phyloP scores from a whole-genome alignment of 768 basidiomycete genomes.

The Agaricus sinodeliciosus region DNA sequence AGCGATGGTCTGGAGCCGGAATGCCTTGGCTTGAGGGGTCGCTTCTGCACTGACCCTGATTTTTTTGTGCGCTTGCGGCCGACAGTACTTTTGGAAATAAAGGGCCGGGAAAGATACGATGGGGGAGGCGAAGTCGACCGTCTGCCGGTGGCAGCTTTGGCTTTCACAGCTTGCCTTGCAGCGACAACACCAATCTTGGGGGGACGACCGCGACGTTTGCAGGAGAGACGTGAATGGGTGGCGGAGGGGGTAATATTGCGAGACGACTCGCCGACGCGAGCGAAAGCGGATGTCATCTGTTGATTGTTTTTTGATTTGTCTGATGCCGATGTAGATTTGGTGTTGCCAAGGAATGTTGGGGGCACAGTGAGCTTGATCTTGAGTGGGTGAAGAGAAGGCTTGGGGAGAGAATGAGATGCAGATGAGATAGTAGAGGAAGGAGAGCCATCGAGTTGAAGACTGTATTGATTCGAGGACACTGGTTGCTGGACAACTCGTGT shows the following conservation, averaged over 20 bases:
- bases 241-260: constrained; percentile 13
- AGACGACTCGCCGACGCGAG: constrained; percentile 27
- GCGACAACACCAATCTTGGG: constrained; percentile 36
- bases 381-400: constrained; percentile 31
- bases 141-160: constrained; percentile 7
- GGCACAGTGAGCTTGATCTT: constrained; percentile 74
- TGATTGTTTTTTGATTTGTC: constrained; percentile 21
- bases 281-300: constrained; percentile 35
- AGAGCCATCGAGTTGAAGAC: constrained; percentile 28
- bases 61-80: constrained; percentile 13
- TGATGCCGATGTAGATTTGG: constrained; percentile 19
- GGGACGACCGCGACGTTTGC: constrained; percentile 52
- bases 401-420: constrained; percentile 21
- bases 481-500: constrained; percentile 19
- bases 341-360: constrained; percentile 42
- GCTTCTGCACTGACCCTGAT: constrained; percentile 15
- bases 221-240: constrained; percentile 15
- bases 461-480: constrained; percentile 30
- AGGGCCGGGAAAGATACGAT: background rate
- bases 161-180: constrained; percentile 23
- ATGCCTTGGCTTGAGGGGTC: constrained; percentile 3
- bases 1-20: constrained; percentile 1
- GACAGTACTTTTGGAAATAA: constrained; percentile 9
- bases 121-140: constrained; percentile 2
- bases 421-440: constrained; percentile 30